Percentiles rank a stretch among this genome's conserved stretches.
phyloP scores from a whole-genome alignment of 169 alveolate genomes.

The Neospora caninum region DNA sequence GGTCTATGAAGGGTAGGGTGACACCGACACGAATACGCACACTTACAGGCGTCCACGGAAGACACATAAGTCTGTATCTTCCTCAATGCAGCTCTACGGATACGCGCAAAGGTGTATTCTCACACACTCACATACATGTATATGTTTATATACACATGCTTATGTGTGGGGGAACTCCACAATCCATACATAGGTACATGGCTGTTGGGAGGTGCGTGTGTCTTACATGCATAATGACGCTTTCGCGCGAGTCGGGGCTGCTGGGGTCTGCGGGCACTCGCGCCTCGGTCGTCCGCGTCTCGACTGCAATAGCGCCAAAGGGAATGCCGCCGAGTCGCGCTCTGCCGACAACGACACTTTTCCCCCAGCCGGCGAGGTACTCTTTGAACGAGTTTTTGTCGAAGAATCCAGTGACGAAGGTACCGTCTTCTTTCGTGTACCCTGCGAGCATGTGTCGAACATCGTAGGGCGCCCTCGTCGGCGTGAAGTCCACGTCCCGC shows the following conservation, averaged over 20 bases:
- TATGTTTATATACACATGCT: background rate
- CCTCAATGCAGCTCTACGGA: no score
- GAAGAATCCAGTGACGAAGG: conserved; percentile 76
- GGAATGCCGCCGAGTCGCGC: conserved; percentile 85
- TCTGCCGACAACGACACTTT: conserved; percentile 81
- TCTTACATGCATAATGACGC: background rate
- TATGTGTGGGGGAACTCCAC: no score
- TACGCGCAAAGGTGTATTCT: no score
- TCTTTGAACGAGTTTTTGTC: conserved; percentile 79
- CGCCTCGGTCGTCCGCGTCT: conserved; percentile 74
- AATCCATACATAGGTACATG: no score
- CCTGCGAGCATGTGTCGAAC: conserved; percentile 79
- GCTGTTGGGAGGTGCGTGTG: no score
- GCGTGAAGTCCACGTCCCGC: conserved; percentile 72
- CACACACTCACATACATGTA: background rate
- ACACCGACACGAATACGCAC: no score
- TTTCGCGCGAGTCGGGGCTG: conserved; percentile 68
- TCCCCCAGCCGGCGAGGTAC: conserved; percentile 82
- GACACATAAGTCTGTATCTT: no score
- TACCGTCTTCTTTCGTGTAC: conserved; percentile 67
- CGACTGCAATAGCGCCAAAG: conserved; percentile 80
- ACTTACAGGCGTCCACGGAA: no score
- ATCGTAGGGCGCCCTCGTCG: conserved; percentile 73
- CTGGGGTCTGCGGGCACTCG: conserved; percentile 81
- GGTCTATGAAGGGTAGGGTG: no score